Base-by-base conservation (phyloP, 23 red algal genomes). In the Gracilaria domingensis region DNA sequence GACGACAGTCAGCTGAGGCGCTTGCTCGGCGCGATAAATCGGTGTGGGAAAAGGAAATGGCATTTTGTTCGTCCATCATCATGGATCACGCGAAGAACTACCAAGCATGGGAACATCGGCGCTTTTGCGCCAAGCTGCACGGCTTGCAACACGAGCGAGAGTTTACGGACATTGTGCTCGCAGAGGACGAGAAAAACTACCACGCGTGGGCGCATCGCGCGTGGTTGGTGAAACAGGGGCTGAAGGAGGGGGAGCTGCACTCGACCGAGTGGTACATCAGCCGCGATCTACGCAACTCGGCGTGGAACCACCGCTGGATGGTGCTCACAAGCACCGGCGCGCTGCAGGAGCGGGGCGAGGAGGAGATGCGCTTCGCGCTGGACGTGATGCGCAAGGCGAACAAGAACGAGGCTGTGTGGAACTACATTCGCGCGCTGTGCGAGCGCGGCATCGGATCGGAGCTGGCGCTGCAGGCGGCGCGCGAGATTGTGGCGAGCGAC, bases 161-260 rank as follows among this genome's bases (percentile, higher is more conserved):
- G 32, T 85, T 88, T 49, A 55, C 86, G 25, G 86, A 82, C 47
- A 44, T 86, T 28, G 80, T 80, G 3, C 93, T 95, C 14, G 88
- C 50, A 32, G 83, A 45, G 18, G 91, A 98, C 75, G 54, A 66
- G 57, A 98, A 98, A 49, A 98, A 98, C 60, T 98, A 98, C 75
- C 96, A 98, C 85, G 92, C 93, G 28, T 98, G 91, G 86, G 65
- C 85, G 24, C 96, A 98, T 75, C 91, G 96, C 24, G 85, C 88
- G 42, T 98, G 96, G 96, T 56, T 94, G 21, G 84, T 93, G 7
- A 56, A 56, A 55, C 62, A 86, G 33, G 85, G 76, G 42, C 50
- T 84, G 0, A 29, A 32, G 9, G 40, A 79, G 13, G 84, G 50
- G 13, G 86, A 95, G 54, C 54, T 95, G 21, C 79, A 74, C 23